Percentiles rank a stretch among this genome's conserved stretches.
phyloP scores from a whole-genome alignment of 805 yeast genomes.

The Huiozyma sinensis region DNA sequence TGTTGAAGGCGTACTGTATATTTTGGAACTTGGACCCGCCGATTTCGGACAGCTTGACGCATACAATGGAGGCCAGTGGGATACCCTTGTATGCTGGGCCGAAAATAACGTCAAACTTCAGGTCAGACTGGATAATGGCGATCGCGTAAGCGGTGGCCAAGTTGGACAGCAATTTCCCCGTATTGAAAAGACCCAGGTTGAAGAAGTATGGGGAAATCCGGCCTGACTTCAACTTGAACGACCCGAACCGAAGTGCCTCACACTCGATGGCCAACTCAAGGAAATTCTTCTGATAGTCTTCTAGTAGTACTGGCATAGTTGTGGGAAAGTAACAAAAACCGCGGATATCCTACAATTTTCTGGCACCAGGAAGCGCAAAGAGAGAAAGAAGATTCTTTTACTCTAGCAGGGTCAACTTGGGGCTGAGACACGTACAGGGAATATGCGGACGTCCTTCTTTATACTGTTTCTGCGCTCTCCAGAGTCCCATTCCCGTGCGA shows the following conservation, averaged over 20 bases:
- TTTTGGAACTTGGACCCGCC: slow-evolving; percentile 68
- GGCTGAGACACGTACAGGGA: too few relatives aligned
- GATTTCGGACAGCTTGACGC: slow-evolving; percentile 83
- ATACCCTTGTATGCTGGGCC: slow-evolving; percentile 99
- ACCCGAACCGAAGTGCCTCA: slow-evolving; percentile 77
- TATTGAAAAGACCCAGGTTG: slow-evolving; percentile 81
- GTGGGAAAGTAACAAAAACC: too few relatives aligned
- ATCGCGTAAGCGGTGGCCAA: slow-evolving; percentile 84
- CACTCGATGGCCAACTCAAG: slow-evolving; percentile 74
- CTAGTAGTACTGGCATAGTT: slow-evolving; percentile 12
- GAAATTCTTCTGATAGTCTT: slow-evolving; percentile 53
- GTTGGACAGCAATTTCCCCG: slow-evolving; percentile 67
- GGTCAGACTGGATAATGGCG: slow-evolving; percentile 69
- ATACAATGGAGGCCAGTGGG: slow-evolving; percentile 87
- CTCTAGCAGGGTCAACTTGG: too few relatives aligned
- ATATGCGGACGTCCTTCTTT: too few relatives aligned
- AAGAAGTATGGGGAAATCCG: slow-evolving; percentile 93
- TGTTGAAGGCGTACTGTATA: slow-evolving; percentile 84
- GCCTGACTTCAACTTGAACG: slow-evolving; percentile 84
- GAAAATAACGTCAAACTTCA: slow-evolving; percentile 82
- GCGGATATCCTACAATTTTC: too few relatives aligned
- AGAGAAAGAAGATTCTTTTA: too few relatives aligned
- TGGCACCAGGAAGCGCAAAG: too few relatives aligned
- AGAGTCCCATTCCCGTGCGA: too few relatives aligned
- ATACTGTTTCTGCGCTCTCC: too few relatives aligned